A percentile compares a stretch with the other conserved stretches of the same genome.
phyloP scores from a whole-genome alignment of 2,329 filamentous ascomycete species.

The Allantophomopsis lycopodina region DNA sequence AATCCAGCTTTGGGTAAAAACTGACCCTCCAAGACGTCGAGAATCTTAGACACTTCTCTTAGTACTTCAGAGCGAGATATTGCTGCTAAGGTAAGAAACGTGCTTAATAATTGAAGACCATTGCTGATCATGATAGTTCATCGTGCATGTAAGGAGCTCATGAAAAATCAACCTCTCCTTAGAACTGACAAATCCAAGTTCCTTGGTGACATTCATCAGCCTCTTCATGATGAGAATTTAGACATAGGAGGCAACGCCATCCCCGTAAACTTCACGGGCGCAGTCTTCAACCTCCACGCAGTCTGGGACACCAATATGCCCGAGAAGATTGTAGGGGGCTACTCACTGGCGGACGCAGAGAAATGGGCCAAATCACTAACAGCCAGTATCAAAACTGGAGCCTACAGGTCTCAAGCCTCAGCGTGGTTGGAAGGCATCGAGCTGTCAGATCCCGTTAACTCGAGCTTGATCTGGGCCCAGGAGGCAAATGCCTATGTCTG shows the following conservation, averaged over 20 bases:
- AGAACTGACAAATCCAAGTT: conserved; percentile 29
- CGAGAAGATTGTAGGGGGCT: conserved; percentile 49
- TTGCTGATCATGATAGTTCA: conserved; percentile 11
- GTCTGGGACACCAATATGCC: conserved; percentile 63
- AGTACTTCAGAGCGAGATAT: conserved; percentile 32
- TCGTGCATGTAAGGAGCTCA: conserved; percentile 18
- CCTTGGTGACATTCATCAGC: conserved; percentile 57
- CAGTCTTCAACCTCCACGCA: conserved; percentile 51
- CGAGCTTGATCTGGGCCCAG: conserved; percentile 48
- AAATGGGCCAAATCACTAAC: conserved; percentile 44
- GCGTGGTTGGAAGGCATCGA: conserved; percentile 44
- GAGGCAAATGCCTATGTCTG: conserved; percentile 51
- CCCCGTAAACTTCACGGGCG: conserved; percentile 43
- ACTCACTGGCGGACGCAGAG: conserved; percentile 30
- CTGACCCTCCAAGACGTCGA: conserved; percentile 38
- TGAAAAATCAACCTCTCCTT: conserved; percentile 1
- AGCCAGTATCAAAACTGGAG: conserved; percentile 37
- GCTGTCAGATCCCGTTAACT: conserved; percentile 36
- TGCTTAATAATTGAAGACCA: neutral
- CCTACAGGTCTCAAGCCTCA: conserved; percentile 32
- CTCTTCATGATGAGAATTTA: conserved; percentile 51
- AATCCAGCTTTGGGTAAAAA: neutral
- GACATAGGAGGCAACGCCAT: conserved; percentile 56
- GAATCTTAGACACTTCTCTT: conserved; percentile 32
- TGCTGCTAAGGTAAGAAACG: conserved; percentile 35